Percentiles rank a stretch among this genome's conserved stretches.
These are phyloP conservation scores for Gastrodia elata DNA, from an alignment of 106 monocot genomes.

Conservation along the genomic window DNA sequence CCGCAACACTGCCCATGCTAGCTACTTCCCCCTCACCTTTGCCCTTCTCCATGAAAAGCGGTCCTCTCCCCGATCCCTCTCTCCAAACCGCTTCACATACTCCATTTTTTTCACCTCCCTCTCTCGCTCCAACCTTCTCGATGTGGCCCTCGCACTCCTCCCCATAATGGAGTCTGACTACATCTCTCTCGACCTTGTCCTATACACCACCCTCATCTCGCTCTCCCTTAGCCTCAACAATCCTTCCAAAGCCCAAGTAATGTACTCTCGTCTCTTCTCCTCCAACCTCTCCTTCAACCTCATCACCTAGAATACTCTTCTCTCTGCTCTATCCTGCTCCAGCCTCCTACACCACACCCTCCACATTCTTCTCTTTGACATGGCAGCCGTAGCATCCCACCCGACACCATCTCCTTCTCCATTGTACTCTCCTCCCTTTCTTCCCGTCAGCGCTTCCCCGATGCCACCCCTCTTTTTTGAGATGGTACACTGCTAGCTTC, in stretches of 20 bases:
- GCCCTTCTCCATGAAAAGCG: conserved; percentile 77
- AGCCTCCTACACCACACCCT: conserved; percentile 69
- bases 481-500: conserved; percentile 39
- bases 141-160: conserved; percentile 61
- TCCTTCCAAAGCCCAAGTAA: conserved; percentile 60
- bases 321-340: conserved; percentile 44
- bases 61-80: conserved; percentile 11
- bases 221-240: conserved; percentile 49
- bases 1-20: conserved; percentile 62
- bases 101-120: conserved; percentile 76
- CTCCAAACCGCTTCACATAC: conserved; percentile 74
- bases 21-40: conserved; percentile 44
- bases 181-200: conserved; percentile 51
- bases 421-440: conserved; percentile 56
- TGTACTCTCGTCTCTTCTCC: conserved; percentile 59
- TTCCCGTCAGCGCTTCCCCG: conserved; percentile 36
- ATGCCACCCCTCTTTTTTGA: conserved; percentile 70
- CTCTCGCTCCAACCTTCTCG: conserved; percentile 51
- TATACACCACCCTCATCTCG: conserved; percentile 68
- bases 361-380: conserved; percentile 45
- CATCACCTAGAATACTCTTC: conserved; percentile 60
- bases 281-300: conserved; percentile 45
- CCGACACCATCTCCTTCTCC: conserved; percentile 73
- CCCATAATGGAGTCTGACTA: conserved; percentile 50
- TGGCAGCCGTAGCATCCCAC: conserved; percentile 32